Evolutionary conservation across 495 filamentous ascomycete species (phyloP), one percentile per base, ranked within the genome.

Genomic region (Hyaloscypha bicolor): DNA sequence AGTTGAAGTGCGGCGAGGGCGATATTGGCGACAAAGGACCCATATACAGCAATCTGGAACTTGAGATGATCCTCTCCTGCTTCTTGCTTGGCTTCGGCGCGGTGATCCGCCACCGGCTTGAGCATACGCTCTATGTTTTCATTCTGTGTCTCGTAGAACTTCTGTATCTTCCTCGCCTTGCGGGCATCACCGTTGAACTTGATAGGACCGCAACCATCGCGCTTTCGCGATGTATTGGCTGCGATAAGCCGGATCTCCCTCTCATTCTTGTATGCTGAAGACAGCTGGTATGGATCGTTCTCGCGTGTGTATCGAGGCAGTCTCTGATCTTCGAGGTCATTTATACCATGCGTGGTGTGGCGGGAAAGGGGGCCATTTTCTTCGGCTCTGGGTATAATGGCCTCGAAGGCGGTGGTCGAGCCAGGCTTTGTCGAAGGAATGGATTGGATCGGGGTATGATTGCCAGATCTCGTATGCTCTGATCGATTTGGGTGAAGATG

Each of bases 71-170:
- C 94, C 33, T 92, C 89, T 64, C 85, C 85, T 63, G 90, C 88
- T 75, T 93, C 85, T 67, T 95, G 88, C 66, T 88, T 89, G 39
- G 93, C 93, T 21, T 91, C 87, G 35, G 88, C 86, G 42, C 90
- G 81, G 75, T 98, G 96, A 74, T 97, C 93, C 73, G 96, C 92
- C 3, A 98, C 93, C 8, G 91, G 91, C 76, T 95, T 97, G 65
- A 99, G 84, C 79, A 98, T 84, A 19, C 91, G 86, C 79, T 96
- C 86, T 72, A 99, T 98, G 70, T 91, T 94, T 77, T 93, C 91
- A 74, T 99, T 99, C 78, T 99, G 95, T 22, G 81, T 83, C 72
- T 93, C 85, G 80, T 99, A 99, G 81, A 97, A 99, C 30, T 87
- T 85, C 68, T 92, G 83, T 9, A 99, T 76, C 68, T 89, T 91